phyloP scores from a whole-genome alignment of 345 rosid species.

The Eucalyptus cloeziana region DNA sequence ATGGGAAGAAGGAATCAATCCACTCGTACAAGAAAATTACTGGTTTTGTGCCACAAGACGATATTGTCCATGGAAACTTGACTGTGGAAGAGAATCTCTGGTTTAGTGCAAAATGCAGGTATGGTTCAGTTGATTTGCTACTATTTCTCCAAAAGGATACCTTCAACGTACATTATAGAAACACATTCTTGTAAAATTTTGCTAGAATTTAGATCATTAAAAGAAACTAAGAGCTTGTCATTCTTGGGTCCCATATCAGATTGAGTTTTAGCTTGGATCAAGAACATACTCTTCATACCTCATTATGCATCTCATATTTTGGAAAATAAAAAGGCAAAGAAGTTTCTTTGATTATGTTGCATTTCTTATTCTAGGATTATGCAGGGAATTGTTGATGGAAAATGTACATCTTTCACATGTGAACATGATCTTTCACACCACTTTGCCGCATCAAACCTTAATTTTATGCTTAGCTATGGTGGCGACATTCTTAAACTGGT shows the following conservation, averaged over 20 bases:
- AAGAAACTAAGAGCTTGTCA: background rate
- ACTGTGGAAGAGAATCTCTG: slow-evolving; percentile 95
- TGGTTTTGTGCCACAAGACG: slow-evolving; percentile 96
- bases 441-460: background rate
- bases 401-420: background rate
- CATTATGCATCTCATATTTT: background rate
- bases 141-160: background rate
- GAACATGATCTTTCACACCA: background rate
- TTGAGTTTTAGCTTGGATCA: background rate
- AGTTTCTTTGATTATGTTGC: background rate
- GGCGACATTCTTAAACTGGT: background rate
- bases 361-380: background rate
- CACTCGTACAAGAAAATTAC: slow-evolving; percentile 74
- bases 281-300: background rate
- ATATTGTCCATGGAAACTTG: slow-evolving; percentile 90
- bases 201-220: background rate
- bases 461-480: background rate
- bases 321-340: background rate
- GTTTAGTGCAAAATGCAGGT: slow-evolving; percentile 94
- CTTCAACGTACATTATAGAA: background rate
- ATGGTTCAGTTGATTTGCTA: background rate
- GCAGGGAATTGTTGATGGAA: background rate
- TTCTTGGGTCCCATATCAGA: background rate
- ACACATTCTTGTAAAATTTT: background rate
- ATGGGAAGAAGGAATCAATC: slow-evolving; percentile 62